Evolutionary conservation across 768 basidiomycete species (phyloP).

Genomic region (Leucosporidium scottii): DNA sequence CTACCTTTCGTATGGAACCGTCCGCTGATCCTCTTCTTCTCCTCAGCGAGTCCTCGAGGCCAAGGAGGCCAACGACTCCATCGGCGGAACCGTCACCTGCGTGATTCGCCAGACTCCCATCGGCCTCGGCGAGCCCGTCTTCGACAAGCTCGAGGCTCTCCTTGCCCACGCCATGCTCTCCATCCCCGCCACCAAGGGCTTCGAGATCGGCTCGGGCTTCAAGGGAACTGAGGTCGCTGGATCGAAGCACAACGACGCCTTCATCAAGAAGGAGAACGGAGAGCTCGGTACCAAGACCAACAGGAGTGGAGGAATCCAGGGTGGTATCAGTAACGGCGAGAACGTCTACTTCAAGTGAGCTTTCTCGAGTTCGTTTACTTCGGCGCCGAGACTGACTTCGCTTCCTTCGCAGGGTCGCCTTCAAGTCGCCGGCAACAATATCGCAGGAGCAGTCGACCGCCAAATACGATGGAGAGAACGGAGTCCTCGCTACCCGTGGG

Average conservation of each 20-base stretch:
- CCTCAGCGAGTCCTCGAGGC: constrained; percentile 82
- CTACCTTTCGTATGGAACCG: not conserved
- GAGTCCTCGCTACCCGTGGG: constrained; percentile 80
- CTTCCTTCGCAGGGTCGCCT: constrained; percentile 62
- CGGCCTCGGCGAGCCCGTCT: constrained; percentile 93
- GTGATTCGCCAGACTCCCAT: constrained; percentile 83
- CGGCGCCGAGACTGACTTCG: not conserved
- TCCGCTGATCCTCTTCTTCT: not conserved
- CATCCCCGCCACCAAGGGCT: constrained; percentile 95
- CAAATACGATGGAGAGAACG: constrained; percentile 85
- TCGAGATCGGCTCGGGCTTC: constrained; percentile 97
- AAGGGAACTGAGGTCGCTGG: constrained; percentile 88
- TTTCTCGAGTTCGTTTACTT: not conserved
- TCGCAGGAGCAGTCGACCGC: constrained; percentile 83
- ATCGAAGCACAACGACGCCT: constrained; percentile 86
- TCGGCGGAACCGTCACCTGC: constrained; percentile 96
- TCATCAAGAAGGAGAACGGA: constrained; percentile 59
- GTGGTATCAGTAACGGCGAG: constrained; percentile 95
- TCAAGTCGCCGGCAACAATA: constrained; percentile 98
- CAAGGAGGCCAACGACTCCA: constrained; percentile 83
- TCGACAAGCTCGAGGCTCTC: constrained; percentile 95
- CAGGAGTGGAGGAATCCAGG: constrained; percentile 96
- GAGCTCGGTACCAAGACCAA: constrained; percentile 77
- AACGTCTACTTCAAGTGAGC: constrained; percentile 89
- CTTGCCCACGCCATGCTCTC: constrained; percentile 98